phyloP scores from a whole-genome alignment of 176 grass and related monocot genomes.

The Aegilops umbellulata region DNA sequence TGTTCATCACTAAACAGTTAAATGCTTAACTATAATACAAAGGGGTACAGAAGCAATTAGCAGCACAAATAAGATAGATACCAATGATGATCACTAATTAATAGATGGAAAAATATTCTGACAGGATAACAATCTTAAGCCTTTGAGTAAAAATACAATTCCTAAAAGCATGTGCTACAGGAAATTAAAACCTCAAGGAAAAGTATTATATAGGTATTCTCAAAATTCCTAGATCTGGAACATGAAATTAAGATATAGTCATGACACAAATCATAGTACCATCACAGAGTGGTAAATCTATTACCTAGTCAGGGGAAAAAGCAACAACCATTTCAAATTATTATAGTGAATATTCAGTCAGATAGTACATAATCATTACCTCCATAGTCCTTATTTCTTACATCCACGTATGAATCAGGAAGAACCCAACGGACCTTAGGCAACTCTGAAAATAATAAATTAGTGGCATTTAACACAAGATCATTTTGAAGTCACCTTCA shows the following conservation, averaged over 20 bases:
- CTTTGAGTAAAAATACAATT: no score
- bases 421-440: constrained; percentile 81
- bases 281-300: not conserved
- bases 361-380: constrained; percentile 38
- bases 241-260: not conserved
- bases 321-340: not conserved
- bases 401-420: constrained; percentile 85
- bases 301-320: not conserved
- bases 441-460: constrained; percentile 46
- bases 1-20: not conserved
- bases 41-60: no score
- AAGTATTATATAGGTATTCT: no score
- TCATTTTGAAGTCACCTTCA: not conserved
- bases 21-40: not conserved
- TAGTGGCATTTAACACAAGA: not conserved
- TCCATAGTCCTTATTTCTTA: constrained; percentile 84
- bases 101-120: no score
- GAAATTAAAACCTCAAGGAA: no score
- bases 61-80: no score
- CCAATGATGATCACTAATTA: no score
- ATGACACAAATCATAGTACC: not conserved
- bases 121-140: no score
- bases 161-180: no score
- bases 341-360: not conserved
- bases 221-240: not conserved